Evolutionary conservation across 2,329 filamentous ascomycete genomes (phyloP).

Genomic region (Clonostachys rhizophaga): DNA sequence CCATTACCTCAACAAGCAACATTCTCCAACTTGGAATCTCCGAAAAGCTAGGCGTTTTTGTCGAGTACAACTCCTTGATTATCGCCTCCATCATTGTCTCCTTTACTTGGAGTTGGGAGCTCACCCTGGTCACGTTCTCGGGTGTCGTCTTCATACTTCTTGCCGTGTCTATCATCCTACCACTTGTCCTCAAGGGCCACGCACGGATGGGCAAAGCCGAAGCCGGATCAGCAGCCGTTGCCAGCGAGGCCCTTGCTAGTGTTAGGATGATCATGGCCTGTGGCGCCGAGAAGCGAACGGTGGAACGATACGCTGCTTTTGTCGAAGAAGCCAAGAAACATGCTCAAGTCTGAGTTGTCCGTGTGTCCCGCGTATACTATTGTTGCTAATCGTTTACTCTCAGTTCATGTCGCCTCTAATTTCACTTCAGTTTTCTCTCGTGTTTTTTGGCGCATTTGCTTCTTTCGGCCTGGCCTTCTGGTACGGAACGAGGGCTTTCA

Average conservation of each 20-base stretch:
- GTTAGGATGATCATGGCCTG: constrained; percentile 61
- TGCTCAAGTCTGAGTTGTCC: constrained; percentile 14
- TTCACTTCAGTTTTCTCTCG: constrained; percentile 45
- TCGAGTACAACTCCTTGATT: constrained; percentile 51
- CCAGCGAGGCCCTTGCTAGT: constrained; percentile 55
- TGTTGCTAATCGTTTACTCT: too few species aligned
- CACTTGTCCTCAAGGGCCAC: constrained; percentile 50
- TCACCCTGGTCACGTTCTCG: constrained; percentile 54
- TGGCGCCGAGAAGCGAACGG: constrained; percentile 52
- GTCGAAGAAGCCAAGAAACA: constrained; percentile 47
- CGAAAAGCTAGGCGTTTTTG: constrained; percentile 54
- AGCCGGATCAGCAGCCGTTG: constrained; percentile 51
- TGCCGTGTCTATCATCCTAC: constrained; percentile 41
- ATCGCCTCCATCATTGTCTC: constrained; percentile 48
- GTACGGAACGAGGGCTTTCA: constrained; percentile 51
- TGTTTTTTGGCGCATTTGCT: constrained; percentile 49
- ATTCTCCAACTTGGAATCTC: constrained; percentile 61
- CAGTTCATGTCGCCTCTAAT: constrained; percentile 44
- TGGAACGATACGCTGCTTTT: constrained; percentile 47
- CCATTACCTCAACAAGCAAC: constrained; percentile 61
- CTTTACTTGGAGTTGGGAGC: constrained; percentile 52
- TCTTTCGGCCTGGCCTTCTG: constrained; percentile 57
- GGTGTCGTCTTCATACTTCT: constrained; percentile 51
- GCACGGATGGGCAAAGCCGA: constrained; percentile 36
- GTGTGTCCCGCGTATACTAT: too few species aligned